A percentile compares a stretch with the other conserved stretches of the same genome.
Evolutionary conservation across 169 alveolate genomes (phyloP).

Genomic region (Eimeria brunetti): DNA sequence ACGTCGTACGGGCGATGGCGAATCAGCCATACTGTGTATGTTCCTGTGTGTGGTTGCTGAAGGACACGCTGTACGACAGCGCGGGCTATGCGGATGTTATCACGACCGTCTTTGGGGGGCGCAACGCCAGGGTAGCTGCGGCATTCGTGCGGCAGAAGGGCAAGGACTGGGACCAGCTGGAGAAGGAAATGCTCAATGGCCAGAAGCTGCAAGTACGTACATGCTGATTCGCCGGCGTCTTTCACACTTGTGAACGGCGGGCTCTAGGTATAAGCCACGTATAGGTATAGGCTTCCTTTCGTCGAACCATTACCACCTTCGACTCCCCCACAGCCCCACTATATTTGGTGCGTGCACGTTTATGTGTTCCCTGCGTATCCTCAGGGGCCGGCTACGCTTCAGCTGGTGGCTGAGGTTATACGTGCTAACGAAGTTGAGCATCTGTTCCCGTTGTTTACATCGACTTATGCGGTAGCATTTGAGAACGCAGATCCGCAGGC

Average conservation of each 20-base stretch:
- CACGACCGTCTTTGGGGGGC: slow-evolving; percentile 95
- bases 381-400: slow-evolving; percentile 85
- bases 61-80: slow-evolving; percentile 93
- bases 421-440: slow-evolving; percentile 62
- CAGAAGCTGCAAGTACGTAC: slow-evolving; percentile 88
- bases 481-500: slow-evolving; percentile 55
- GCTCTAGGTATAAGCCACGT: neutral
- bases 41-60: neutral
- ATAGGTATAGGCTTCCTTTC: too few relatives aligned
- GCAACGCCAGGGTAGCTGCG: slow-evolving; percentile 94
- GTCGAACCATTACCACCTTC: neutral
- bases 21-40: neutral
- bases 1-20: neutral
- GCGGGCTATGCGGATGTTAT: slow-evolving; percentile 96
- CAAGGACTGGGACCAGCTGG: slow-evolving; percentile 92
- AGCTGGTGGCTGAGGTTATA: slow-evolving; percentile 75
- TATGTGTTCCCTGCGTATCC: neutral
- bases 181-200: slow-evolving; percentile 92
- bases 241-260: neutral
- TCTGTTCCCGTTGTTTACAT: slow-evolving; percentile 79
- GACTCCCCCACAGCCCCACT: neutral
- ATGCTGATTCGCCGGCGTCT: neutral
- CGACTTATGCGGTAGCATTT: slow-evolving; percentile 81
- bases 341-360: neutral
- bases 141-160: slow-evolving; percentile 92